Evolutionary conservation across 768 basidiomycete species (phyloP), one percentile per base, ranked within the genome.

Genomic region (Lenzites betulinus): DNA sequence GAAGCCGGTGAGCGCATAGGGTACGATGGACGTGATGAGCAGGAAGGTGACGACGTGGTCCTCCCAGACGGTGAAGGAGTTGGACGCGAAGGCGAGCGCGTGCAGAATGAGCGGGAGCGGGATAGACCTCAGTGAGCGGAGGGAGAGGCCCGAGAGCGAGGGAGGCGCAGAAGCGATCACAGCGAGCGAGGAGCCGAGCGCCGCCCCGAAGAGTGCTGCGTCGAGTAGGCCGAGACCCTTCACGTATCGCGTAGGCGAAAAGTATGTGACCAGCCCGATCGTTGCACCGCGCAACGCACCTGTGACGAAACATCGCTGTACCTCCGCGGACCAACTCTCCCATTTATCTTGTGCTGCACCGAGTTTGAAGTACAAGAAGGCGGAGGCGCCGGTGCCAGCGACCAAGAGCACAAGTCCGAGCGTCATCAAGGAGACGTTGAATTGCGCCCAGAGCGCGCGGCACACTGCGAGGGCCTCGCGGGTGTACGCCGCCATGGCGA

Each of bases 1-100:
- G 55, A 93, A 75, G 0, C 90, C 89, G 49, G 78, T 78, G 33
- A 89, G 68, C 61, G 90, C 75, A 59, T 76, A 77, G 0, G 87
- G 86, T 12, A 85, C 73, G 38, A 93, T 75, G 33, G 84, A 89
- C 38, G 83, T 83, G 44, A 87, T 70, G 60, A 88, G 76, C 54
- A 98, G 81, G 80, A 87, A 95, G 8, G 86, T 83, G 12, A 90
- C 79, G 56, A 92, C 78, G 33, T 83, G 83, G 71, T 98, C 95
- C 81, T 99, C 97, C 94, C 95, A 98, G 72, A 98, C 84, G n/a
- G 92, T 93, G 78, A 93, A 96, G 0, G 95, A 97, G 77, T 98
- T 98, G 25, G 95, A 96, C 16, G 89, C 83, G 74, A 96, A 96
- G 7, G 88, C 78, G 3, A 89, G 54, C 1, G 87, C 74, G 67